Base-by-base conservation (phyloP, 108 stramenopile genomes). In the Cylindrotheca closterium region DNA sequence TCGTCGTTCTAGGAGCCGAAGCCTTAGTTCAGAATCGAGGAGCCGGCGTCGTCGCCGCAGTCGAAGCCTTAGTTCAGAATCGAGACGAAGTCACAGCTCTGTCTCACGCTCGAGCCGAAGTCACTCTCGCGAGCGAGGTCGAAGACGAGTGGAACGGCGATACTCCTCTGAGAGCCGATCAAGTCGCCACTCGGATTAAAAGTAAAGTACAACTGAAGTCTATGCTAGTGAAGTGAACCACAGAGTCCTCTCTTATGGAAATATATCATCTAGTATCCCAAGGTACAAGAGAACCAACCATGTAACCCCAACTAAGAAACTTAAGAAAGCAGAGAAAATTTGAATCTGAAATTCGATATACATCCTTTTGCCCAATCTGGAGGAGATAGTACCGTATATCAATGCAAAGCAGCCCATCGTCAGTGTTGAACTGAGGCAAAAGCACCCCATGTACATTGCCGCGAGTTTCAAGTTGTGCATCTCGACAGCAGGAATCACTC, bases 401-500 rank as follows among this genome's bases (percentile, higher is more conserved):
- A 60, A 61, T 7, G 87, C 84, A 81, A 84, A 89, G 10, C 55
- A 59, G 26, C 87, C 87, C 87, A 89, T 89, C 12, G 80, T 81
- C 25, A 89, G 45, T 17, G 66, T 85, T 19, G 66, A 69, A 4
- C 68, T 77, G 24, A 77, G 30, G 55, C 87, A 89, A 64, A 89
- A 89, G 28, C 74, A 76, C 1, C 73, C 71, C 4, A 89, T 57
- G 58, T 88, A 88, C 19, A 82, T 17, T 15, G 59, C 47, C 32
- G 79, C 77, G 34, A 83, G 54, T 46, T 31, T 37, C 53, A 63
- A 52, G 58, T 89, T 66, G 30, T 83, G 79, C 58, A 89, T 51
- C 58, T 89, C 80, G 7, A 89, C 79, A 4, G 87, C 87, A 2
- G 87, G 87, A 52, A 89, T 72, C n/a, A 89, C 78, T n/a, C 87